Percentiles rank a stretch among this genome's conserved stretches.
phyloP scores from a whole-genome alignment of 2,329 filamentous ascomycete species.

The Pyrenochaeta sp. region DNA sequence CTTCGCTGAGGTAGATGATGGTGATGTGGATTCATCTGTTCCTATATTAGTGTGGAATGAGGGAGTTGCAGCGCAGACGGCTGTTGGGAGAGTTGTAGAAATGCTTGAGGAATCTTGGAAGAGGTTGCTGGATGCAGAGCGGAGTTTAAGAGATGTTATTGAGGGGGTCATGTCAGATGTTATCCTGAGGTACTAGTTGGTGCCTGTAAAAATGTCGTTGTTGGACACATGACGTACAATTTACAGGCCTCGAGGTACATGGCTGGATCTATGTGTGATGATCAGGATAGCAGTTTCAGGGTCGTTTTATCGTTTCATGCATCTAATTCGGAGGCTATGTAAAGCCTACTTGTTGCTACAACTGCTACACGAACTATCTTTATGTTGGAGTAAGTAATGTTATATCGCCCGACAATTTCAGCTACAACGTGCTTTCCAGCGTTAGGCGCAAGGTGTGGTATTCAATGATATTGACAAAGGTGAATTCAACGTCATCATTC shows the following conservation, averaged over 20 bases:
- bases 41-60: conserved; percentile 19
- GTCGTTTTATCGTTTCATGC: neutral
- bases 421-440: too few relatives aligned
- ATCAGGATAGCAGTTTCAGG: neutral
- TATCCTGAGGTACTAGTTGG: conserved; percentile 12
- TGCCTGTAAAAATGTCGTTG: conserved; percentile 17
- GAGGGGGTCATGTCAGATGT: conserved; percentile 7
- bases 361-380: too few relatives aligned
- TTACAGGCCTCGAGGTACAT: neutral
- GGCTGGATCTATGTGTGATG: neutral
- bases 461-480: too few relatives aligned
- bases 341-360: too few relatives aligned
- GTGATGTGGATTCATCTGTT: conserved; percentile 17
- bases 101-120: conserved; percentile 13
- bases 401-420: too few relatives aligned
- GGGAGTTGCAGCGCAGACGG: conserved; percentile 14
- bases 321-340: neutral
- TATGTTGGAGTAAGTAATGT: too few relatives aligned
- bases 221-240: conserved; percentile 17
- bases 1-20: conserved; percentile 19
- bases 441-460: too few relatives aligned
- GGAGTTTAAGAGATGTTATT: conserved; percentile 2
- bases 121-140: conserved; percentile 8
- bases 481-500: too few relatives aligned
- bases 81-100: conserved; percentile 13